Evolutionary conservation across 2,329 filamentous ascomycete genomes (phyloP).

Genomic region (Amesomyces nigricolor): DNA sequence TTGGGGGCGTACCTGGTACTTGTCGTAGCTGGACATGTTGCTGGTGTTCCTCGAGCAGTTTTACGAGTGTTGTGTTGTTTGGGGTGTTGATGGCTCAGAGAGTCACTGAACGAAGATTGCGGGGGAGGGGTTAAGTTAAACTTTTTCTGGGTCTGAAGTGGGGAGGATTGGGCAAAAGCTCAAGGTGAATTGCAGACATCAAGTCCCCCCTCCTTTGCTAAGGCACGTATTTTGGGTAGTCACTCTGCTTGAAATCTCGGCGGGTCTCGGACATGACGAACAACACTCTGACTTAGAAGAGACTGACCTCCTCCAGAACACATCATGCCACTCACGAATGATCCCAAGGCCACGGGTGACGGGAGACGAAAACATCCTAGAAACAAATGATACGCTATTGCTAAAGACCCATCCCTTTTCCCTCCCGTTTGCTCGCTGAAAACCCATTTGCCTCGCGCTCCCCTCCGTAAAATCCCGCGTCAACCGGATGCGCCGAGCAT

Average conservation of each 20-base stretch:
- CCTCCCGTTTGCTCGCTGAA: background rate
- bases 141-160: background rate
- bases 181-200: background rate
- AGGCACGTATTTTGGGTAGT: too few species aligned
- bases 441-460: background rate
- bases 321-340: constrained; percentile 2
- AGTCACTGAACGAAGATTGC: constrained; percentile 2
- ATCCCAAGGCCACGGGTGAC: background rate
- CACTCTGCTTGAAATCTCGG: too few species aligned
- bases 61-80: background rate
- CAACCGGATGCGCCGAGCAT: too few species aligned
- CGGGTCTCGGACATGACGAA: background rate
- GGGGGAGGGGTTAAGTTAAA: constrained; percentile 7
- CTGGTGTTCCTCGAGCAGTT: background rate
- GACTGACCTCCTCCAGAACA: background rate
- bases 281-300: background rate
- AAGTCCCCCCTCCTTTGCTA: background rate
- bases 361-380: background rate
- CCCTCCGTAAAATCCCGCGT: background rate
- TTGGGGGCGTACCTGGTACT: constrained; percentile 20
- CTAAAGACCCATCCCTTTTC: background rate
- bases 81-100: background rate
- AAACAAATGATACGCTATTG: background rate
- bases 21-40: constrained; percentile 27
- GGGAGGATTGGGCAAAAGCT: background rate